Evolutionary conservation across 805 yeast species (phyloP).

Genomic region (Suhomyces sp.): DNA sequence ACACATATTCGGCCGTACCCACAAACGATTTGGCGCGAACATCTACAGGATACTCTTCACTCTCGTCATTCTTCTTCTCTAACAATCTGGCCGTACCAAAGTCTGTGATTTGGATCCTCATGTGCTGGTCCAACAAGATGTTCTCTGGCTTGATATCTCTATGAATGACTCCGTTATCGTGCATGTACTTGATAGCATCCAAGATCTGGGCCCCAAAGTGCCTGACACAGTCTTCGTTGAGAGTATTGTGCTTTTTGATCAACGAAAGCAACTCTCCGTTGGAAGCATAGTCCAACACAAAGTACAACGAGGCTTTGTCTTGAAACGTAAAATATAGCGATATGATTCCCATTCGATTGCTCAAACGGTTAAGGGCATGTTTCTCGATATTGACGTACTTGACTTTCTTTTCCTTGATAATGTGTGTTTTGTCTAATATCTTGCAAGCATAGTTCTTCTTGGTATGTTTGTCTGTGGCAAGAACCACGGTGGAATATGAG

Average conservation of each 20-base stretch:
- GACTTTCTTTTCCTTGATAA: conserved; percentile 77
- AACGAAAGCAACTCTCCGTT: conserved; percentile 72
- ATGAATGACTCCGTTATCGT: conserved; percentile 71
- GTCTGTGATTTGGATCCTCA: conserved; percentile 70
- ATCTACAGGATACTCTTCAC: conserved; percentile 60
- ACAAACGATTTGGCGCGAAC: conserved; percentile 77
- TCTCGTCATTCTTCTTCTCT: conserved; percentile 45
- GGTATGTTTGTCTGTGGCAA: conserved; percentile 50
- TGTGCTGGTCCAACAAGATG: conserved; percentile 58
- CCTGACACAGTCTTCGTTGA: conserved; percentile 64
- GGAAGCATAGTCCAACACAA: conserved; percentile 74
- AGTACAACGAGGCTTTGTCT: conserved; percentile 69
- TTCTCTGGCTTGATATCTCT: conserved; percentile 85
- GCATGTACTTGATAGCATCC: conserved; percentile 72
- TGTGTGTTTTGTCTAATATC: conserved; percentile 70
- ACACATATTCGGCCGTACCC: conserved; percentile 82
- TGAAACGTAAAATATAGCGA: conserved; percentile 76
- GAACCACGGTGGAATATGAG: conserved; percentile 43
- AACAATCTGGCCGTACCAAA: conserved; percentile 80
- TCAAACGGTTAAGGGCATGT: conserved; percentile 69
- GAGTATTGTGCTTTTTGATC: conserved; percentile 65
- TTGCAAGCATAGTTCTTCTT: conserved; percentile 68
- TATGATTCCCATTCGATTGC: conserved; percentile 58
- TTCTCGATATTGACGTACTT: conserved; percentile 83
- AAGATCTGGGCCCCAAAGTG: conserved; percentile 72